phyloP scores from a whole-genome alignment of 768 basidiomycete species.

The Russula dissimulans region DNA sequence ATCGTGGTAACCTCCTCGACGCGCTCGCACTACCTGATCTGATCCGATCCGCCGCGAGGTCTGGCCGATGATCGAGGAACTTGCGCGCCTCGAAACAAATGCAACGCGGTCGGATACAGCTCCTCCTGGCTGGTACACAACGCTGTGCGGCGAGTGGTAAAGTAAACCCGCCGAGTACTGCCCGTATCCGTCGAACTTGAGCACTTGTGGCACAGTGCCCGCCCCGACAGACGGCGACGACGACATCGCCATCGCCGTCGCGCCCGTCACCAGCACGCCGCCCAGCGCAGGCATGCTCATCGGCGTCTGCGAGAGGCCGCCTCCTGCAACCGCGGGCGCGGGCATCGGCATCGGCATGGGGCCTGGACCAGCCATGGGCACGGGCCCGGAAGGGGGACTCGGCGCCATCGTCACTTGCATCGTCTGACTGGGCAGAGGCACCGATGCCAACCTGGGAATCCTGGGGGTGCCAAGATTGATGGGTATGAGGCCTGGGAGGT shows the following conservation, averaged over 20 bases:
- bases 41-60: slow-evolving; percentile 49
- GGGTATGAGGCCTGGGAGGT: slow-evolving; percentile 8
- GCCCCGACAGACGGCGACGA: too few relatives aligned
- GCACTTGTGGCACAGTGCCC: neutral
- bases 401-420: neutral
- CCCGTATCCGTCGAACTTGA: slow-evolving; percentile 28
- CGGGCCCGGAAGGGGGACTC: neutral
- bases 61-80: slow-evolving; percentile 42
- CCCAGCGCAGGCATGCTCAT: too few relatives aligned
- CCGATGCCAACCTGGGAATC: too few relatives aligned
- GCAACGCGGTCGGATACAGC: slow-evolving; percentile 59
- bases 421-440: neutral
- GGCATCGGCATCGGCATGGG: neutral
- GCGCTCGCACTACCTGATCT: slow-evolving; percentile 38
- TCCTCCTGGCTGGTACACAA: slow-evolving; percentile 42
- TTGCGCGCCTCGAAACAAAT: slow-evolving; percentile 70
- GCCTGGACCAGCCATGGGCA: neutral
- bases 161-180: slow-evolving; percentile 43
- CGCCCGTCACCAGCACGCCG: too few relatives aligned
- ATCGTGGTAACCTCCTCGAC: slow-evolving; percentile 32
- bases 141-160: slow-evolving; percentile 55
- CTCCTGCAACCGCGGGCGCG: neutral
- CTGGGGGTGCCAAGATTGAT: neutral
- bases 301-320: too few relatives aligned
- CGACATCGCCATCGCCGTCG: too few relatives aligned